phyloP scores from a whole-genome alignment of 2,329 filamentous ascomycete species.

The Pseudocercospora fuligena region DNA sequence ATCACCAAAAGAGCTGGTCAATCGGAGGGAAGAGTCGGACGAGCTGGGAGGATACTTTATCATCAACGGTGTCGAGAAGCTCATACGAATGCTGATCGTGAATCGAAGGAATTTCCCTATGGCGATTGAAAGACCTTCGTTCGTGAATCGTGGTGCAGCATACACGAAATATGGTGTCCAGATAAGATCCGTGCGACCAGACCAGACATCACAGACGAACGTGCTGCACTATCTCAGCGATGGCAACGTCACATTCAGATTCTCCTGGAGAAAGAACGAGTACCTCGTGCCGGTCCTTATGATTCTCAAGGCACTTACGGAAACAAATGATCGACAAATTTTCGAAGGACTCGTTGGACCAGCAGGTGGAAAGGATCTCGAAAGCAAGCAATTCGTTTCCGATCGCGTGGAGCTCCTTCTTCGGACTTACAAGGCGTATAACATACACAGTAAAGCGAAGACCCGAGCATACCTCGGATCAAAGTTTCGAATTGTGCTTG shows the following conservation, averaged over 20 bases:
- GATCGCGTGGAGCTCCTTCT: slow-evolving; percentile 91
- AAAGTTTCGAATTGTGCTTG: slow-evolving; percentile 88
- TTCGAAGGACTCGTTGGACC: slow-evolving; percentile 90
- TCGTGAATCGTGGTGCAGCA: slow-evolving; percentile 80
- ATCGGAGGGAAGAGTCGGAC: slow-evolving; percentile 91
- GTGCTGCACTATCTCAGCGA: slow-evolving; percentile 94
- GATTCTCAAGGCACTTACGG: slow-evolving; percentile 91
- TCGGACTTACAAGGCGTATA: slow-evolving; percentile 90
- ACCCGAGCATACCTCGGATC: slow-evolving; percentile 85
- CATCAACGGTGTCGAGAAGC: slow-evolving; percentile 96
- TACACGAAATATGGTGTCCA: slow-evolving; percentile 93
- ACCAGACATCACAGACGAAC: slow-evolving; percentile 97
- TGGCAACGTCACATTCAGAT: slow-evolving; percentile 94
- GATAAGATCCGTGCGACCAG: slow-evolving; percentile 89
- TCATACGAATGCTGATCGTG: slow-evolving; percentile 89
- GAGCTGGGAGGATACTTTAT: slow-evolving; percentile 97
- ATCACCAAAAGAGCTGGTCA: slow-evolving; percentile 79
- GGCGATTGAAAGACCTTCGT: slow-evolving; percentile 90
- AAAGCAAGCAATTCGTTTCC: slow-evolving; percentile 87
- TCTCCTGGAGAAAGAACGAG: slow-evolving; percentile 97
- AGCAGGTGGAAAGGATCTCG: slow-evolving; percentile 73
- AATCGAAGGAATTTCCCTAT: slow-evolving; percentile 93
- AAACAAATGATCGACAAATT: slow-evolving; percentile 95
- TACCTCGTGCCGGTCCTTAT: slow-evolving; percentile 96
- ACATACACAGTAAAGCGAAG: slow-evolving; percentile 77